A percentile compares a stretch with the other conserved stretches of the same genome.
These are phyloP conservation scores for Lentinula sp. DNA, from an alignment of 768 basidiomycete species.

Conservation along the genomic window DNA sequence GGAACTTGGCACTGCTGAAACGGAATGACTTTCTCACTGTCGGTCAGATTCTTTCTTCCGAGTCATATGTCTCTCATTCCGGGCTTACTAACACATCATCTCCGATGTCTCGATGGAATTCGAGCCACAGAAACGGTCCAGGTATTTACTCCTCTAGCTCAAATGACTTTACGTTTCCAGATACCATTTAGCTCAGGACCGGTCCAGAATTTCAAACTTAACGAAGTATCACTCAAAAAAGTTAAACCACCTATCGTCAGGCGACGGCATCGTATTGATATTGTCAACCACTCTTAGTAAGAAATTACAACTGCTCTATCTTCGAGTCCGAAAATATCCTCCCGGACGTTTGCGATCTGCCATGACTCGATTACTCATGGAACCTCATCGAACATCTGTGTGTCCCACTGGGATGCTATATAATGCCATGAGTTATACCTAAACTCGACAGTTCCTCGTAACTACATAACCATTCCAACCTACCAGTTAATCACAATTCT, in stretches of 20 bases:
- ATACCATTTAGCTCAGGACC: background rate
- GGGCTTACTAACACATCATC: background rate
- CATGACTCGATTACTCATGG: background rate
- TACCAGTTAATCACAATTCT: background rate
- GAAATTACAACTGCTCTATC: background rate
- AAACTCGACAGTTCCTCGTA: background rate
- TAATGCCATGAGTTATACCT: background rate
- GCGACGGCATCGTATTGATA: background rate
- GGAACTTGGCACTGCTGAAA: background rate
- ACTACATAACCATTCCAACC: background rate
- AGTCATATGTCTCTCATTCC: background rate
- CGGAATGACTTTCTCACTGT: background rate
- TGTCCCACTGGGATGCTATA: background rate
- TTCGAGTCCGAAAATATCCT: background rate
- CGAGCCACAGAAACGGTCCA: background rate
- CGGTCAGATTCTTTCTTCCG: background rate
- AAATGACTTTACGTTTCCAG: no score
- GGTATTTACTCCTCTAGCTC: no score
- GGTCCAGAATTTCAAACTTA: background rate
- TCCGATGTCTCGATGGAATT: background rate
- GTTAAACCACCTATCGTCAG: background rate
- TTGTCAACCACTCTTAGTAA: background rate
- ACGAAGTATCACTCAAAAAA: no score
- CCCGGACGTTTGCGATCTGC: background rate
- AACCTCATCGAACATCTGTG: background rate